Evolutionary conservation across 2,329 filamentous ascomycete species (phyloP).

Genomic region (Phyllosticta paracitricarpa): DNA sequence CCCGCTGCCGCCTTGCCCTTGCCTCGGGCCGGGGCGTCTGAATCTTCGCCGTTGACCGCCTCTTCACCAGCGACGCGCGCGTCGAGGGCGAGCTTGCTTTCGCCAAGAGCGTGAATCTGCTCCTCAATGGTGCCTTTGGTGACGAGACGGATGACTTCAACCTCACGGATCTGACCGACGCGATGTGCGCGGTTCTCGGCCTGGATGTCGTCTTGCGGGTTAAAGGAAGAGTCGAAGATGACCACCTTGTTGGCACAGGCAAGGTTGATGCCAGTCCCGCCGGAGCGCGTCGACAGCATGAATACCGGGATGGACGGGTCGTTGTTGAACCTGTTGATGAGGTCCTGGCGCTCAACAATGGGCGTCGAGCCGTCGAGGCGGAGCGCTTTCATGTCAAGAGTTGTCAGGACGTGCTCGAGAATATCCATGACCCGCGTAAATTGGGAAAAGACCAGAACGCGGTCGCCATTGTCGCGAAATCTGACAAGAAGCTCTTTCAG

Average conservation of each 20-base stretch:
- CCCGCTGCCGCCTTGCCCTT: background rate
- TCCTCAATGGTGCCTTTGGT: slow-evolving; percentile 80
- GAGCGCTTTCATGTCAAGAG: slow-evolving; percentile 63
- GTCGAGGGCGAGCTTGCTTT: slow-evolving; percentile 88
- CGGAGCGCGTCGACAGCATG: slow-evolving; percentile 83
- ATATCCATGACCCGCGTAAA: slow-evolving; percentile 91
- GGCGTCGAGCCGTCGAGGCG: slow-evolving; percentile 79
- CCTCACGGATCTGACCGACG: slow-evolving; percentile 80
- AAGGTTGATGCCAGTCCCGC: slow-evolving; percentile 94
- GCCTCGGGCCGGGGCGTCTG: background rate
- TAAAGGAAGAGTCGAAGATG: slow-evolving; percentile 95
- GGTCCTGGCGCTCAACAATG: slow-evolving; percentile 71
- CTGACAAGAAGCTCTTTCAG: slow-evolving; percentile 62
- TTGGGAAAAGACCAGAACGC: slow-evolving; percentile 83
- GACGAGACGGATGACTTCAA: slow-evolving; percentile 82
- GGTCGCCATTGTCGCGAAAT: slow-evolving; percentile 73
- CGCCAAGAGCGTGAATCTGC: slow-evolving; percentile 80
- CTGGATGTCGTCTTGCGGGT: slow-evolving; percentile 96
- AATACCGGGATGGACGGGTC: slow-evolving; percentile 77
- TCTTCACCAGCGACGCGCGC: slow-evolving; percentile 57
- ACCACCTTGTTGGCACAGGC: slow-evolving; percentile 95
- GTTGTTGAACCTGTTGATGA: slow-evolving; percentile 78
- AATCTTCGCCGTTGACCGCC: slow-evolving; percentile 15
- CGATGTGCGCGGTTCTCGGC: slow-evolving; percentile 95
- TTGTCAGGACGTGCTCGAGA: slow-evolving; percentile 69